Conservation (phyloP, 2,329 filamentous ascomycete species). For the Aspergillus eucalypticola region DNA sequence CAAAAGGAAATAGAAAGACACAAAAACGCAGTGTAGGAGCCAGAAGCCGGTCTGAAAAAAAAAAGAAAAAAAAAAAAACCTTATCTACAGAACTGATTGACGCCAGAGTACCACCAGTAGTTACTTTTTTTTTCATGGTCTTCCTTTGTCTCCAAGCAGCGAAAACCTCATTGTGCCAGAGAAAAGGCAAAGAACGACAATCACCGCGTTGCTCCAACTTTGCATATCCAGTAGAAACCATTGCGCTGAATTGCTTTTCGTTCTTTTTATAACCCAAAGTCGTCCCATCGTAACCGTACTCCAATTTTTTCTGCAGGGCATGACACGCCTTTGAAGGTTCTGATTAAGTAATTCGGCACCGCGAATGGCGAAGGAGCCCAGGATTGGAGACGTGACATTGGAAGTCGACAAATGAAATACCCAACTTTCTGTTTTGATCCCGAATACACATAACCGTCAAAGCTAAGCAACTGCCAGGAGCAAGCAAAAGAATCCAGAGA, state of each 20-base stretch:
- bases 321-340: too few relatives aligned
- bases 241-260: neutral
- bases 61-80: neutral
- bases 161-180: neutral
- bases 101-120: conserved; percentile 12
- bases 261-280: neutral
- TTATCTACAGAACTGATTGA: conserved; percentile 19
- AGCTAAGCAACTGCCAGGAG: neutral
- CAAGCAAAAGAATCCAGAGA: conserved; percentile 17
- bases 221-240: neutral
- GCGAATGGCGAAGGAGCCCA: neutral
- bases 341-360: neutral
- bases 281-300: neutral
- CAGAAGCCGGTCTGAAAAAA: conserved; percentile 13
- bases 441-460: neutral
- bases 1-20: conserved; percentile 6
- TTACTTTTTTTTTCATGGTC: conserved; percentile 1
- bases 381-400: neutral
- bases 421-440: conserved; percentile 19
- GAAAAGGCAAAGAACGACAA: neutral
- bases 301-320: too few relatives aligned
- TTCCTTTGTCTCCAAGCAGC: neutral
- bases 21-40: conserved; percentile 12
- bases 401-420: conserved; percentile 10
- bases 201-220: neutral